Evolutionary conservation across 768 basidiomycete genomes (phyloP).

Genomic region (Pisolithus albus): DNA sequence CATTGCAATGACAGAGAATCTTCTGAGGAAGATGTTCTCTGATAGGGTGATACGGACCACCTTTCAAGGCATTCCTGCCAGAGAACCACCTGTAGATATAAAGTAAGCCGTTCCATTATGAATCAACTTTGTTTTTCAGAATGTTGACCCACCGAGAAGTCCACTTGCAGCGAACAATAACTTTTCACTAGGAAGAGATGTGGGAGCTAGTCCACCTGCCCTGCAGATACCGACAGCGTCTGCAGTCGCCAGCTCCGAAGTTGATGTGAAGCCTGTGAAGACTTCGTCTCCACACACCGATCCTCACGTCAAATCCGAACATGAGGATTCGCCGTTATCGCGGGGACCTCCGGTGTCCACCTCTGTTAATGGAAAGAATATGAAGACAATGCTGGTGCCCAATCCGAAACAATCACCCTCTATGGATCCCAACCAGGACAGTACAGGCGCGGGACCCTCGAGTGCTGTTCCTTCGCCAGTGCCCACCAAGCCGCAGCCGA

Average conservation of each 20-base stretch:
- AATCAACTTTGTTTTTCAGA: not conserved
- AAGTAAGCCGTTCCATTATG: not conserved
- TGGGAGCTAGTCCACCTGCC: too few relatives aligned
- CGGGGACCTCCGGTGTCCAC: not conserved
- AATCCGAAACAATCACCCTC: not conserved
- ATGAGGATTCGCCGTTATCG: not conserved
- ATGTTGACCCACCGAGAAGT: not conserved
- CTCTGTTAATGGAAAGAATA: not conserved
- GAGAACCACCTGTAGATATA: not conserved
- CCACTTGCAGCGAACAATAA: not conserved
- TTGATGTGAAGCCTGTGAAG: not conserved
- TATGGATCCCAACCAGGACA: not conserved
- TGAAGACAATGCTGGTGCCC: not conserved
- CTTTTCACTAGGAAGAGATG: not conserved
- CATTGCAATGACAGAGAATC: constrained; percentile 5
- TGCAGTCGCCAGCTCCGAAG: not conserved
- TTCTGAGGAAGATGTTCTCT: not conserved
- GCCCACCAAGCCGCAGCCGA: constrained; percentile 22
- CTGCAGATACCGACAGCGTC: not conserved
- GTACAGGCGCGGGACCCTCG: not conserved
- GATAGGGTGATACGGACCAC: not conserved
- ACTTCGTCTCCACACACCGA: not conserved
- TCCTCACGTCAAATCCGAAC: not conserved
- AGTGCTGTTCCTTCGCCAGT: not conserved
- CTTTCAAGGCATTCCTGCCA: not conserved